A percentile compares a stretch with the other conserved stretches of the same genome.
phyloP scores from a whole-genome alignment of 2,329 filamentous ascomycete species.

The Colletotrichum tanaceti region DNA sequence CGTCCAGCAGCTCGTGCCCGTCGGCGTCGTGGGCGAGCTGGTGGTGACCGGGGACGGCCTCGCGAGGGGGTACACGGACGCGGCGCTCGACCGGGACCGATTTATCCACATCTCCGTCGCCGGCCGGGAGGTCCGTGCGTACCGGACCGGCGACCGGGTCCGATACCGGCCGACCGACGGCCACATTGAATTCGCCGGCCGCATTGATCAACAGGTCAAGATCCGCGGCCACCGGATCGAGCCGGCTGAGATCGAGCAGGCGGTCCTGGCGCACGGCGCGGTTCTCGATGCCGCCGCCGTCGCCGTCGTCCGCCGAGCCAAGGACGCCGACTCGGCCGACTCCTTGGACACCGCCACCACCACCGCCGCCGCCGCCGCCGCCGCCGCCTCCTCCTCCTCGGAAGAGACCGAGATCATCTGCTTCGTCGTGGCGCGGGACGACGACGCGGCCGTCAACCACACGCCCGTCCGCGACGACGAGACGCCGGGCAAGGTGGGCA shows the following conservation, averaged over 20 bases:
- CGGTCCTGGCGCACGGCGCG: neutral
- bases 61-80: constrained; percentile 29
- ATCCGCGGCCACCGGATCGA: constrained; percentile 9
- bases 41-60: constrained; percentile 12
- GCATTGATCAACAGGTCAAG: constrained; percentile 17
- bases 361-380: no score
- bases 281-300: constrained; percentile 14
- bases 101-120: constrained; percentile 40
- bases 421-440: neutral
- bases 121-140: constrained; percentile 35
- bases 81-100: constrained; percentile 24
- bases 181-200: constrained; percentile 6
- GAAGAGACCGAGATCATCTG: constrained; percentile 2
- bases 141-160: constrained; percentile 44
- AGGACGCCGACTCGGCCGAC: neutral
- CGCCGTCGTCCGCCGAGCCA: neutral
- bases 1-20: neutral
- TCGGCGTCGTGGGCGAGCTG: constrained; percentile 15
- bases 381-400: no score
- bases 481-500: neutral
- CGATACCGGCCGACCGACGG: constrained; percentile 41
- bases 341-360: no score
- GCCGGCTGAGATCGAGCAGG: constrained; percentile 16
- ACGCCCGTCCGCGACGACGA: neutral
- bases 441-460: neutral